Conservation (phyloP, 2,329 filamentous ascomycete genomes). For the Immersiporthe knoxdaviesiana region DNA sequence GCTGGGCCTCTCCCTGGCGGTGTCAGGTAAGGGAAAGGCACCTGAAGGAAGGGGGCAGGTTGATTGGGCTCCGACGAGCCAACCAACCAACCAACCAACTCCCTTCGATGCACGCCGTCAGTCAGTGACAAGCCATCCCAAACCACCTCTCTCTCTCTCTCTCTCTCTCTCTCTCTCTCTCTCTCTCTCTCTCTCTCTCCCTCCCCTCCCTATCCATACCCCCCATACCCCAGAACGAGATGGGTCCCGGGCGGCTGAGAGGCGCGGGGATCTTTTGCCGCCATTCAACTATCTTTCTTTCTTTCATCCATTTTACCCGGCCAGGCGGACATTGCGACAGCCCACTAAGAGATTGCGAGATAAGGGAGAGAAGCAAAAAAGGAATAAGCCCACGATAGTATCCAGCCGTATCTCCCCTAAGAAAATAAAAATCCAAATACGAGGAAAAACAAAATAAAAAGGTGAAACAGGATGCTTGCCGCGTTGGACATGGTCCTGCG, state of each 20-base stretch:
- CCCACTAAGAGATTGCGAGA: conserved; percentile 20
- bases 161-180: not conserved
- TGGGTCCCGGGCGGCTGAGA: conserved; percentile 15
- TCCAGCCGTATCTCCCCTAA: not conserved
- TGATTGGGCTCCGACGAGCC: conserved; percentile 11
- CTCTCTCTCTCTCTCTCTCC: not conserved
- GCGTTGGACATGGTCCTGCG: not conserved
- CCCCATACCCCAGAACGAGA: not conserved
- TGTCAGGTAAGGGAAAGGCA: not conserved
- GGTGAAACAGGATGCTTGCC: not conserved
- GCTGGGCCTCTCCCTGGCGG: not conserved
- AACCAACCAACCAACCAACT: not conserved
- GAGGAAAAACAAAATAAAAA: not conserved
- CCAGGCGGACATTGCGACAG: conserved; percentile 10
- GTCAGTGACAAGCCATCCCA: conserved; percentile 1
- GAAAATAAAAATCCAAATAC: not conserved
- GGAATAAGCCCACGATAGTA: not conserved
- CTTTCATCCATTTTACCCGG: conserved; percentile 1
- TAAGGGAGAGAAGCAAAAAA: not conserved
- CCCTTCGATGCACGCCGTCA: not conserved
- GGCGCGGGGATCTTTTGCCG: conserved; percentile 16
- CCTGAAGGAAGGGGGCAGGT: conserved; percentile 1
- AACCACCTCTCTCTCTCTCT: not conserved
- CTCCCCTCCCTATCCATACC: not conserved
- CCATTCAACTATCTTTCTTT: not conserved